These are phyloP conservation scores for Ramularia endophylla DNA, from an alignment of 2,329 filamentous ascomycete genomes.

Conservation along the genomic window DNA sequence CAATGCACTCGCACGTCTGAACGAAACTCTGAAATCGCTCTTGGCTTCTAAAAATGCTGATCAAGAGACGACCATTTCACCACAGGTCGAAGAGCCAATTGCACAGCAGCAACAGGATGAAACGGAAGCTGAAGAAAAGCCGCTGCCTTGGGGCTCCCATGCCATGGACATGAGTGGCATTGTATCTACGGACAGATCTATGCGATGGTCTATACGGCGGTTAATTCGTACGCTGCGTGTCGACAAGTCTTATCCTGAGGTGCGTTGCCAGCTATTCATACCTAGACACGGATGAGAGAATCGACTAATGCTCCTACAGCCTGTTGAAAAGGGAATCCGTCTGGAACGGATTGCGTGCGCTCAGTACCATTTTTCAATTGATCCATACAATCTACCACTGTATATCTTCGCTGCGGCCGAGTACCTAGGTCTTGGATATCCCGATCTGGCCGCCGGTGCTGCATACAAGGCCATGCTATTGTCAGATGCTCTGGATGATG, in stretches of 20 bases:
- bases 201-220: neutral
- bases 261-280: slow-evolving; percentile 5
- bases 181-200: no score
- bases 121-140: no score
- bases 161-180: no score
- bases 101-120: no score
- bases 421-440: slow-evolving; percentile 72
- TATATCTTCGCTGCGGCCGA: slow-evolving; percentile 57
- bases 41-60: slow-evolving; percentile 5
- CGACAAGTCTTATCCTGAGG: slow-evolving; percentile 15
- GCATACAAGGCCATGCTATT: slow-evolving; percentile 86
- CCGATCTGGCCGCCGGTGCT: slow-evolving; percentile 83
- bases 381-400: slow-evolving; percentile 20
- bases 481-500: slow-evolving; percentile 71
- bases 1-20: slow-evolving; percentile 25
- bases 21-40: slow-evolving; percentile 26
- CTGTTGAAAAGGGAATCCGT: neutral
- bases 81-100: neutral
- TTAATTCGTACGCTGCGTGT: slow-evolving; percentile 9
- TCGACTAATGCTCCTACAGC: no score
- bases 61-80: neutral
- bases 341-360: slow-evolving; percentile 11
- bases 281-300: neutral
- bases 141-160: no score
- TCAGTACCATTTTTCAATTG: slow-evolving; percentile 7